Conservation (phyloP, 2,329 filamentous ascomycete genomes). For the Fusarium sp. region DNA sequence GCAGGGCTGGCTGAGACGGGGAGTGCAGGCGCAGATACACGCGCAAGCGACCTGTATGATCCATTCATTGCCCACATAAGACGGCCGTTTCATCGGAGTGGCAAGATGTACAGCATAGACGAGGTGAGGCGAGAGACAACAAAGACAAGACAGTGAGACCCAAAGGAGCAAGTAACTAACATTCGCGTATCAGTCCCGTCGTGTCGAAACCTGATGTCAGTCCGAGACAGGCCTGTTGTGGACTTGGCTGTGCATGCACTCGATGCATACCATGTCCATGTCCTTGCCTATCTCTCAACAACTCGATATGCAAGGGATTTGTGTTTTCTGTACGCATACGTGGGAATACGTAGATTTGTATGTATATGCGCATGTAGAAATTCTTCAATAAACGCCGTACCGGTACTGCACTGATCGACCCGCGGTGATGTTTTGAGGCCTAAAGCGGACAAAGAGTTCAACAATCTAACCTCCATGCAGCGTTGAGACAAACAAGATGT, state of each 20-base stretch:
- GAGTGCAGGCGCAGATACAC: conserved; percentile 10
- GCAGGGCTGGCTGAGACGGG: conserved; percentile 29
- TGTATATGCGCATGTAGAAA: conserved; percentile 19
- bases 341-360: conserved; percentile 15
- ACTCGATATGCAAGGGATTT: conserved; percentile 41
- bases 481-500: conserved; percentile 95
- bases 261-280: conserved; percentile 22
- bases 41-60: background rate
- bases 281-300: conserved; percentile 22
- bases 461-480: conserved; percentile 83
- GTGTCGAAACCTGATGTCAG: conserved; percentile 25
- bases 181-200: conserved; percentile 21
- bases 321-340: conserved; percentile 9
- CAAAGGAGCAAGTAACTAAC: conserved; percentile 11
- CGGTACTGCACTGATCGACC: conserved; percentile 21
- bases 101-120: conserved; percentile 17
- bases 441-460: conserved; percentile 13
- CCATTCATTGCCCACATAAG: conserved; percentile 1
- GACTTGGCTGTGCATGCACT: conserved; percentile 30
- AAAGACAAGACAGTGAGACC: conserved; percentile 10
- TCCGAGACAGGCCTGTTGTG: conserved; percentile 32
- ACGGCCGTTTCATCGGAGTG: conserved; percentile 40
- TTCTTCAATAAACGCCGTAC: conserved; percentile 31
- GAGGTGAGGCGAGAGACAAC: conserved; percentile 19
- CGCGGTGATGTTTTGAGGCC: conserved; percentile 10